A percentile compares a stretch with the other conserved stretches of the same genome.
These are phyloP conservation scores for Voacanga thouarsii DNA, from an alignment of 257 asterid genomes.

Conservation along the genomic window DNA sequence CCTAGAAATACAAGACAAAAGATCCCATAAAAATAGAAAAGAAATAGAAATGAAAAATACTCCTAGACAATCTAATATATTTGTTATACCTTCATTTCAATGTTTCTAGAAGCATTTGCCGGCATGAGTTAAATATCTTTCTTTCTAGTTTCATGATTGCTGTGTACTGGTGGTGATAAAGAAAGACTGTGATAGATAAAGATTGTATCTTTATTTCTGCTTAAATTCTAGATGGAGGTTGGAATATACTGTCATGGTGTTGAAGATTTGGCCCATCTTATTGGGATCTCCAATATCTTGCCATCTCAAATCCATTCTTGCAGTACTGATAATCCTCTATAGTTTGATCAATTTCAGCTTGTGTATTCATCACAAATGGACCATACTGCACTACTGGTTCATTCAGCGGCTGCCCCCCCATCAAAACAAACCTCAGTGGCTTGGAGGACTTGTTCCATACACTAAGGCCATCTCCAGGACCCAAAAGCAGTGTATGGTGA, in stretches of 20 bases:
- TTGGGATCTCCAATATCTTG: constrained; percentile 68
- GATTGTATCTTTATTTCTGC: constrained; percentile 11
- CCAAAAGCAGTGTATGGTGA: constrained; percentile 72
- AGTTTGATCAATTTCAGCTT: constrained; percentile 72
- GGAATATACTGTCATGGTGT: background rate
- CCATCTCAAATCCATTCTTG: constrained; percentile 88
- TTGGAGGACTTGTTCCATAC: constrained; percentile 67
- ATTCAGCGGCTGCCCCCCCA: constrained; percentile 76
- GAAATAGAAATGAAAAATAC: constrained; percentile 19
- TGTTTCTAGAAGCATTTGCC: constrained; percentile 21
- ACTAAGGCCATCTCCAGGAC: constrained; percentile 82
- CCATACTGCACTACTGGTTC: constrained; percentile 89
- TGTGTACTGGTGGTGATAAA: constrained; percentile 23
- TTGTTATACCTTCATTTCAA: constrained; percentile 11
- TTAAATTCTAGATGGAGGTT: constrained; percentile 1
- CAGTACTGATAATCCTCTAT: constrained; percentile 69
- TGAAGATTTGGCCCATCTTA: constrained; percentile 18
- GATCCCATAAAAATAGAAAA: background rate
- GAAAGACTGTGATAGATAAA: constrained; percentile 23
- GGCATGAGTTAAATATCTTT: background rate
- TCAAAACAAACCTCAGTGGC: constrained; percentile 61
- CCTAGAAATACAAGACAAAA: constrained; percentile 15
- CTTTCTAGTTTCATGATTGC: constrained; percentile 20
- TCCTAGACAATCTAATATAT: constrained; percentile 19
- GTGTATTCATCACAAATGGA: constrained; percentile 96